phyloP scores from a whole-genome alignment of 148 eudicot genomes.

The Dianthus caryophyllus region DNA sequence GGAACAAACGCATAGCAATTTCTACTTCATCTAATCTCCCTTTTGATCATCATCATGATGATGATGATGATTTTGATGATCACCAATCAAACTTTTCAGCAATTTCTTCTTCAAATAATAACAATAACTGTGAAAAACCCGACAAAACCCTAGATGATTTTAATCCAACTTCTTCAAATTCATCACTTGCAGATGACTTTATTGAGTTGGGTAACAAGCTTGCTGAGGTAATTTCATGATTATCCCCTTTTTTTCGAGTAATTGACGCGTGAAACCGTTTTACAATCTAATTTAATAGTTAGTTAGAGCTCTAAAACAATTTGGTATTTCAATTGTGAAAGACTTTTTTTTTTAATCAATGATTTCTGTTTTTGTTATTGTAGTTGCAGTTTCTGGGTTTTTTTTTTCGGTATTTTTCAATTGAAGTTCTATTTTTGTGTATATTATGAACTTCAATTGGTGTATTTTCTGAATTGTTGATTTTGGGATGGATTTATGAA shows the following conservation, averaged over 20 bases:
- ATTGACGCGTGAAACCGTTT: no score
- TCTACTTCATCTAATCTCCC: conserved; percentile 38
- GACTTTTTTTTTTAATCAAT: no score
- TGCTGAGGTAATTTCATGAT: conserved; percentile 44
- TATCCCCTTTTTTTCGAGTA: neutral
- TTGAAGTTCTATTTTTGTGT: no score
- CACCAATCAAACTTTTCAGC: neutral
- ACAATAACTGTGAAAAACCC: neutral
- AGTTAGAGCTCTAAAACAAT: no score
- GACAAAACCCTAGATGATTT: conserved; percentile 22
- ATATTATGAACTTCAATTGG: neutral
- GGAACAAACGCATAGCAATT: conserved; percentile 29
- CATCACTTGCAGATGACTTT: conserved; percentile 39
- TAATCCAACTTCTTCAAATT: conserved; percentile 4
- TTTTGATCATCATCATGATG: conserved; percentile 20
- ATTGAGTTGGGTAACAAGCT: conserved; percentile 55
- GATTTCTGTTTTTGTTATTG: neutral
- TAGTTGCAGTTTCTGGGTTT: neutral
- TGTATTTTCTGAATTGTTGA: neutral
- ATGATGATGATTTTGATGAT: conserved; percentile 12
- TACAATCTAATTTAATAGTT: no score
- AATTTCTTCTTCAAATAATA: neutral
- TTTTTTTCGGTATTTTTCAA: no score
- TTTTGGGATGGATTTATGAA: neutral
- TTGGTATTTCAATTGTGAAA: no score